These are phyloP conservation scores for Bondarzewia mesenterica DNA, from an alignment of 1,284 basidiomycete species.

Conservation along the genomic window DNA sequence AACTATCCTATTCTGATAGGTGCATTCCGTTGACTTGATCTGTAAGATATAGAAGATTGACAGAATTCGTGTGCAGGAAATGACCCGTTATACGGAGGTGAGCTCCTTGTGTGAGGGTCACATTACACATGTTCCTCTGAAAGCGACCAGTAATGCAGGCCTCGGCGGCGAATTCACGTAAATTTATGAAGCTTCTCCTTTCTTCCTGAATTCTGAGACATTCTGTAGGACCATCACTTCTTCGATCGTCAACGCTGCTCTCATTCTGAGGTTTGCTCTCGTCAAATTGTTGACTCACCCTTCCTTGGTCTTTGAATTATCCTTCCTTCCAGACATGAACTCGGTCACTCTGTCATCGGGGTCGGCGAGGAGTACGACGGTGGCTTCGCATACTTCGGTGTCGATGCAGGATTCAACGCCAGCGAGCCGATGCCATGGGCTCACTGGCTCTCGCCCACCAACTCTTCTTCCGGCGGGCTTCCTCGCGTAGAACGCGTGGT, in stretches of 20 bases:
- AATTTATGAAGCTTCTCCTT: constrained; percentile 18
- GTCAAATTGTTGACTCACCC: not conserved
- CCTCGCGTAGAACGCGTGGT: constrained; percentile 58
- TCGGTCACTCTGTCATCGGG: constrained; percentile 74
- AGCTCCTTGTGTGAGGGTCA: constrained; percentile 11
- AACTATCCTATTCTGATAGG: constrained; percentile 77
- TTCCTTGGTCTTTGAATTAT: not conserved
- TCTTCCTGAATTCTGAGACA: constrained; percentile 2
- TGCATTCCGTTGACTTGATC: constrained; percentile 21
- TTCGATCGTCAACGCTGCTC: constrained; percentile 68
- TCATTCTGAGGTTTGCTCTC: constrained; percentile 50
- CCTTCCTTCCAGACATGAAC: constrained; percentile 45
- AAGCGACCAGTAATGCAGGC: constrained; percentile 28
- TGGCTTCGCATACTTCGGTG: constrained; percentile 68
- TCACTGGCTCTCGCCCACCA: constrained; percentile 54
- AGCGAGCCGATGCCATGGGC: constrained; percentile 52
- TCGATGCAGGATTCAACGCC: constrained; percentile 49
- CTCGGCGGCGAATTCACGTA: constrained; percentile 80
- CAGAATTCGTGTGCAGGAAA: constrained; percentile 43
- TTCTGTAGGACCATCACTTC: constrained; percentile 65
- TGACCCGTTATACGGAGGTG: constrained; percentile 76
- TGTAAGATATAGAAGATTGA: not conserved
- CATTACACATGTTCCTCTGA: constrained; percentile 1
- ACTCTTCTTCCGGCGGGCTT: constrained; percentile 10
- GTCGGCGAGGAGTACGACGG: constrained; percentile 88